phyloP scores from a whole-genome alignment of 2,329 filamentous ascomycete genomes.

The Trichoderma sp. region DNA sequence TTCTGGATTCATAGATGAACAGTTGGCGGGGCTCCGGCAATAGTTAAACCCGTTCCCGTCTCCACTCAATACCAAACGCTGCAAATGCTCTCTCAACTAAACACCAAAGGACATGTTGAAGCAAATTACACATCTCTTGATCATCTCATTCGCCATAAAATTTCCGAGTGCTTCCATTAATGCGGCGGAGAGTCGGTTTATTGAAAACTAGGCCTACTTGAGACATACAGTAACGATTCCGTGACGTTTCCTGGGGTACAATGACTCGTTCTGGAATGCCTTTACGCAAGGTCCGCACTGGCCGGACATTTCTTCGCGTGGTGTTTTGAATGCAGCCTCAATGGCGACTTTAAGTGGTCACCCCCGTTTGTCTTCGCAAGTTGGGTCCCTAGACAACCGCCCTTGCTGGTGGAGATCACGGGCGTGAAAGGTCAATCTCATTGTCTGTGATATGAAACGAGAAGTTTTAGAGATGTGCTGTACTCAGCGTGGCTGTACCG shows the following conservation, averaged over 20 bases:
- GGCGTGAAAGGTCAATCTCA: too few relatives aligned
- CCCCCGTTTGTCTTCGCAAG: too few relatives aligned
- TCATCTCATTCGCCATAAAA: too few relatives aligned
- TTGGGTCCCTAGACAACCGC: too few relatives aligned
- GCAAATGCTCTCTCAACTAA: not conserved
- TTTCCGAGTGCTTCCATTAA: too few relatives aligned
- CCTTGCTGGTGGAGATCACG: too few relatives aligned
- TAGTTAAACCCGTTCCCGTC: slow-evolving; percentile 10
- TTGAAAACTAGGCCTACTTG: not conserved
- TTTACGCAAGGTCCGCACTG: not conserved
- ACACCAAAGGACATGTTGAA: not conserved
- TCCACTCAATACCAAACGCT: not conserved
- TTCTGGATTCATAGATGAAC: not conserved
- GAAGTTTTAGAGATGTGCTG: slow-evolving; percentile 9
- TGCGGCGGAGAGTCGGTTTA: too few relatives aligned
- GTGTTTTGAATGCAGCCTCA: not conserved
- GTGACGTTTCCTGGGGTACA: slow-evolving; percentile 17
- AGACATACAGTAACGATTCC: not conserved
- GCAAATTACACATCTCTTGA: too few relatives aligned
- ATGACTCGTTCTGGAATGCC: not conserved
- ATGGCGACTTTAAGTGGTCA: not conserved
- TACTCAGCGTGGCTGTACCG: not conserved
- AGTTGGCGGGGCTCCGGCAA: not conserved
- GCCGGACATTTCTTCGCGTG: not conserved
- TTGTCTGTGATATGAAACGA: not conserved